Evolutionary conservation across 345 rosid species (phyloP).

Genomic region (Barbarea vulgaris): DNA sequence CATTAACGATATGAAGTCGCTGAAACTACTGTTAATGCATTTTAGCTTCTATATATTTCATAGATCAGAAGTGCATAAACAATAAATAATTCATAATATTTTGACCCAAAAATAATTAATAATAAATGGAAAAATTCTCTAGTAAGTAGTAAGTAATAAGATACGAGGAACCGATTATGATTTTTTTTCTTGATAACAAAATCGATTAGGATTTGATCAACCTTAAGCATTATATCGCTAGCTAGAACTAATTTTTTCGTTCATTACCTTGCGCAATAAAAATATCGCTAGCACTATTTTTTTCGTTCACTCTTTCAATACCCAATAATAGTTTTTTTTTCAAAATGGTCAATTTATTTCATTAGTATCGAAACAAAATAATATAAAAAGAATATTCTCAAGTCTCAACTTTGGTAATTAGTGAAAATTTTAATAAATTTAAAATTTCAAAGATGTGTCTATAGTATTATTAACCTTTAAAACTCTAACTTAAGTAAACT

Average conservation of each 20-base stretch:
- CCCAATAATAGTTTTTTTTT: neutral
- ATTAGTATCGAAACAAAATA: neutral
- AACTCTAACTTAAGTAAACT: neutral
- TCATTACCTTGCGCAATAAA: too few species aligned
- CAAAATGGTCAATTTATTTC: neutral
- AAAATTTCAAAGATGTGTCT: neutral
- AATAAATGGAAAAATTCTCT: too few species aligned
- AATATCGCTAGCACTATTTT: too few species aligned
- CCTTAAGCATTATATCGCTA: neutral
- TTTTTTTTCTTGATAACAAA: too few species aligned
- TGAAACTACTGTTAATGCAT: neutral
- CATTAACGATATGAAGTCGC: conserved; percentile 10
- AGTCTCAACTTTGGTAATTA: neutral
- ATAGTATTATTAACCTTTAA: neutral
- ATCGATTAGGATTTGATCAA: too few species aligned
- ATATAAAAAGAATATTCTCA: neutral
- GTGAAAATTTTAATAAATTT: neutral
- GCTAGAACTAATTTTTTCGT: neutral
- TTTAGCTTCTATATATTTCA: neutral
- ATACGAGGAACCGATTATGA: too few species aligned
- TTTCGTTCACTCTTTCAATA: too few species aligned
- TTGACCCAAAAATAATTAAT: too few species aligned
- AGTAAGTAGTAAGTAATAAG: too few species aligned
- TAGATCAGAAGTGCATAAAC: too few species aligned
- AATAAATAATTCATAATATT: too few species aligned